A percentile compares a stretch with the other conserved stretches of the same genome.
Evolutionary conservation across 225 moss, liverwort and hornwort species (phyloP).

Genomic region (Climacium dendroides): DNA sequence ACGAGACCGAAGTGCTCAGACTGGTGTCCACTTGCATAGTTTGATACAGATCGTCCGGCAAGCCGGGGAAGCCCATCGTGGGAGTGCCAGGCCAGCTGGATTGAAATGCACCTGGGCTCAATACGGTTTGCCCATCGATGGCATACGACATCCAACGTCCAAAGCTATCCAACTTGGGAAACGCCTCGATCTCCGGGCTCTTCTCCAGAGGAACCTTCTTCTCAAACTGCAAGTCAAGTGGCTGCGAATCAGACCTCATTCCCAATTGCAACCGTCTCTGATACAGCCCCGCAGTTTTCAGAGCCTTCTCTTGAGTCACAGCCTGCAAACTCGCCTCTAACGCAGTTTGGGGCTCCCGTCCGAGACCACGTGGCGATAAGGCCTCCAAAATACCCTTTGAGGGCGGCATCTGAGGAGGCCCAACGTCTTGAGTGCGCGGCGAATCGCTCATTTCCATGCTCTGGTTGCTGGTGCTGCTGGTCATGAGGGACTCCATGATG

Average conservation of each 20-base stretch:
- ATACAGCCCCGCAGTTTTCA: conserved; percentile 26
- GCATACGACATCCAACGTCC: conserved; percentile 67
- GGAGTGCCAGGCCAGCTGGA: conserved; percentile 17
- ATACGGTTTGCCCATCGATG: conserved; percentile 8
- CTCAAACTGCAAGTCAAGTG: conserved; percentile 10
- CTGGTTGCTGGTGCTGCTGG: conserved; percentile 1
- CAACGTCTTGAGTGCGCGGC: conserved; percentile 3
- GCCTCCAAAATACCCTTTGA: conserved; percentile 65
- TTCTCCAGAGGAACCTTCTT: neutral
- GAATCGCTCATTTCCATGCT: conserved; percentile 14
- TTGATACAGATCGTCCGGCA: conserved; percentile 24
- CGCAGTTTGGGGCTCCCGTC: conserved; percentile 63
- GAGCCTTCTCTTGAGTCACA: conserved; percentile 58
- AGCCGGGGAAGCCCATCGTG: conserved; percentile 4
- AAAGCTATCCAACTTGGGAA: conserved; percentile 45
- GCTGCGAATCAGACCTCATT: conserved; percentile 22
- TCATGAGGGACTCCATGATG: conserved; percentile 23
- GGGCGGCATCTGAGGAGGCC: conserved; percentile 14
- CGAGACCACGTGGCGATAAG: conserved; percentile 63
- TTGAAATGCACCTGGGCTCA: conserved; percentile 15
- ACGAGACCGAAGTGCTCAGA: conserved; percentile 4
- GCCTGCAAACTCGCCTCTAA: conserved; percentile 76
- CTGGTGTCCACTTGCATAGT: conserved; percentile 29
- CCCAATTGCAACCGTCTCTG: conserved; percentile 16
- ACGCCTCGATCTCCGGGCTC: neutral